phyloP scores from a whole-genome alignment of 352 stramenopile species.

The Globisporangium radiosum region DNA sequence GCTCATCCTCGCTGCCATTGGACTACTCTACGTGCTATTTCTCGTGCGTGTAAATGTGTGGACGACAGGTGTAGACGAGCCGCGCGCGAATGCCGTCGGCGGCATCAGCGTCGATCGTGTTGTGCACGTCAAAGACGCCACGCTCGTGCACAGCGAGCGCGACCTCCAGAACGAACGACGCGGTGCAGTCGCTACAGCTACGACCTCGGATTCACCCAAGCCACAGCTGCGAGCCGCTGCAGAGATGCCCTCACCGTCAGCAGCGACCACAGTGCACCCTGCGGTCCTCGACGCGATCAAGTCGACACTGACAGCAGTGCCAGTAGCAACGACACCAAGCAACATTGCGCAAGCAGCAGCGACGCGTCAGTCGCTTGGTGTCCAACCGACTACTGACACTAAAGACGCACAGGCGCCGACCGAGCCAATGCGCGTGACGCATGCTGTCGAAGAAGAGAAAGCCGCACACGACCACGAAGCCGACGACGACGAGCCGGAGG shows the following conservation, averaged over 20 bases:
- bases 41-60: slow-evolving; percentile 16
- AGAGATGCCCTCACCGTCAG: not conserved
- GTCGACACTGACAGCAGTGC: not conserved
- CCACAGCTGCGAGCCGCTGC: slow-evolving; percentile 5
- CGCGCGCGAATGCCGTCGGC: slow-evolving; percentile 6
- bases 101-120: not conserved
- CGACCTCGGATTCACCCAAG: not conserved
- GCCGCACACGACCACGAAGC: slow-evolving; percentile 11
- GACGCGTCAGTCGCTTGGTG: no score
- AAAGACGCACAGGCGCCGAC: slow-evolving; percentile 4
- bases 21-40: slow-evolving; percentile 17
- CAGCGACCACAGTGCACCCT: not conserved
- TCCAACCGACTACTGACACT: not conserved
- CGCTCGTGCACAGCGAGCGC: slow-evolving; percentile 8
- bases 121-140: slow-evolving; percentile 6
- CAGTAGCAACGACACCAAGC: no score
- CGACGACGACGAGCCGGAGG: slow-evolving; percentile 5
- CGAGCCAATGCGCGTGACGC: not conserved
- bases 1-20: slow-evolving; percentile 8
- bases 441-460: slow-evolving; percentile 12
- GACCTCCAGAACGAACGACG: slow-evolving; percentile 1
- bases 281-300: slow-evolving; percentile 5
- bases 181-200: not conserved
- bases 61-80: not conserved
- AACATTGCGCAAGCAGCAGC: no score